Evolutionary conservation across 2,329 filamentous ascomycete species (phyloP).

Genomic region (Hypoxylon sp.): DNA sequence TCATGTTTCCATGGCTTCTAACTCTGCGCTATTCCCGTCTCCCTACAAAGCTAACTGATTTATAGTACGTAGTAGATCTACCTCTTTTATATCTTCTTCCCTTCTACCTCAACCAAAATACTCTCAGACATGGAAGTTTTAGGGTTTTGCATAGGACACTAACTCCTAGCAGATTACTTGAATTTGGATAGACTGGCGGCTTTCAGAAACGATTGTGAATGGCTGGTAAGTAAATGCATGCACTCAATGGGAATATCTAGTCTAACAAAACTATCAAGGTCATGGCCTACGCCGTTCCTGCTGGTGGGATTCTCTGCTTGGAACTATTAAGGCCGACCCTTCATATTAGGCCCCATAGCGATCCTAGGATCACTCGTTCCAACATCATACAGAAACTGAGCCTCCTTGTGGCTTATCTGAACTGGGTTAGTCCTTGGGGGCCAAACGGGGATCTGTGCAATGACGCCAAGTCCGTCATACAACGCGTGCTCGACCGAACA

Average conservation of each 20-base stretch:
- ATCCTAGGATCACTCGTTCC: conserved; percentile 60
- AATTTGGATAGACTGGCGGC: conserved; percentile 62
- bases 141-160: neutral
- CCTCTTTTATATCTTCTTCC: neutral
- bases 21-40: neutral
- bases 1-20: neutral
- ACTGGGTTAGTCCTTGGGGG: conserved; percentile 64
- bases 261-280: conserved; percentile 53
- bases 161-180: conserved; percentile 18
- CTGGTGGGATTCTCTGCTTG: conserved; percentile 65
- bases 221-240: conserved; percentile 59
- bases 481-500: conserved; percentile 65
- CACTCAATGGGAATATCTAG: neutral
- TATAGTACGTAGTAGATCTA: conserved; percentile 22
- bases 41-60: conserved; percentile 13
- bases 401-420: conserved; percentile 65
- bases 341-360: conserved; percentile 53
- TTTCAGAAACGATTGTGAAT: conserved; percentile 63
- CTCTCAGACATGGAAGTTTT: neutral
- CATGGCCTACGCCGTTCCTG: conserved; percentile 66
- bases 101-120: neutral
- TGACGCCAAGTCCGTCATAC: conserved; percentile 64
- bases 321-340: conserved; percentile 63
- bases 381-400: conserved; percentile 67
- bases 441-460: conserved; percentile 65